Base-by-base conservation (phyloP, 139 green algal species). In the Raphidocelis subcapitata region DNA sequence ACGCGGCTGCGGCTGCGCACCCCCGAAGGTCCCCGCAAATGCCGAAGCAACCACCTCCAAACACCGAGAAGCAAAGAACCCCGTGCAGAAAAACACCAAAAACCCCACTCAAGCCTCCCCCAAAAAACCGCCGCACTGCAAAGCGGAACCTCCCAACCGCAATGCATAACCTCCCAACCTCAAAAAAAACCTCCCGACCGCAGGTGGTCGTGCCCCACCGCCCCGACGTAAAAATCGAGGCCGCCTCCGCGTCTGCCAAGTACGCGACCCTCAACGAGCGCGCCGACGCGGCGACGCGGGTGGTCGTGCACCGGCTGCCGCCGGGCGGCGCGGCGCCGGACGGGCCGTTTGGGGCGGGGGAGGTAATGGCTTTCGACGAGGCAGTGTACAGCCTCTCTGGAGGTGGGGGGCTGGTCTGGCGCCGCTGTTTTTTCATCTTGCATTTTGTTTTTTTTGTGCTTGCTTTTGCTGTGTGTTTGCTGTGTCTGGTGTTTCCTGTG, bases 141-240 rank as follows among this genome's bases (percentile, higher is more conserved):
- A 12, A 49, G 41, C 41, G 8, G 12, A 49, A 49, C 41, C 8
- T 20, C 41, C 8, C 41, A 12, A 49, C 41, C 41, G 41, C 8
- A 49, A 12, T 12, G 8, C 8, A 49, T 20, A 49, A 12, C 41
- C 41, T 12, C 41, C 41, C 41, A 20, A 12, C 41, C 41, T 12
- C 41, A 8, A 49, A 49, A 49, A 20, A 8, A 37, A 35, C 47
- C 62, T 52, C 15, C 14, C 31, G 28, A 15, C 24, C 1, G 26
- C 72, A 85, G 81, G 81, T 94, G 41, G 77, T 97, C 15, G 61
- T 95, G 37, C 84, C 86, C 0, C 93, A 97, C 79, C 70, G 81
- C 21, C 49, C 79, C 0, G 90, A 95, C 37, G 83, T 95, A 15
- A 95, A 97, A 86, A 70, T 97, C 3, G 89, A 94, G 74, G 54